Percentiles rank a stretch among this genome's conserved stretches.
phyloP scores from a whole-genome alignment of 2,329 filamentous ascomycete species.

The Ophiostoma australiae region DNA sequence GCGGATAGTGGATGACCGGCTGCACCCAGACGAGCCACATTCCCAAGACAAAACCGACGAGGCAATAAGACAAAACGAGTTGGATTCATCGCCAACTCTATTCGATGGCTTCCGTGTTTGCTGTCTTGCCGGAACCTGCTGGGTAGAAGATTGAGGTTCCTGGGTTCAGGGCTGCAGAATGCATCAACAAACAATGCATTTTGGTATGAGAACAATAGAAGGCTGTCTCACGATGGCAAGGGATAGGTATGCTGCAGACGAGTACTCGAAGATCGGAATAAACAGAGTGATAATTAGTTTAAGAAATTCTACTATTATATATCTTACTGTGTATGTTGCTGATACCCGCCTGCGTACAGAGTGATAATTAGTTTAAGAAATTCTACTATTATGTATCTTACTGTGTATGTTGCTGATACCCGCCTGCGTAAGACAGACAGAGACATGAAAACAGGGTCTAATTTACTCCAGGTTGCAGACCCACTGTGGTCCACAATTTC shows the following conservation, averaged over 20 bases:
- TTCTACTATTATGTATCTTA: too few species aligned
- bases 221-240: background rate
- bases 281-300: too few species aligned
- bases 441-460: conserved; percentile 7
- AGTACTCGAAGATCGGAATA: background rate
- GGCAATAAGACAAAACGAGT: background rate
- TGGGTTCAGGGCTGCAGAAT: background rate
- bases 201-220: background rate
- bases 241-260: background rate
- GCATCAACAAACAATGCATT: background rate
- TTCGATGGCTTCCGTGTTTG: background rate
- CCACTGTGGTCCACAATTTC: background rate
- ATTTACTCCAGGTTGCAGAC: conserved; percentile 9
- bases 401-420: background rate
- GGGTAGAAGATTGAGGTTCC: background rate
- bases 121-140: background rate
- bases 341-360: background rate
- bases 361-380: too few species aligned
- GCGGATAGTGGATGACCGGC: background rate
- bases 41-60: background rate
- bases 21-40: background rate
- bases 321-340: too few species aligned
- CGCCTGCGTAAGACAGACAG: background rate
- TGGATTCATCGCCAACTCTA: background rate
- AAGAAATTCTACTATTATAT: too few species aligned